Evolutionary conservation across 768 basidiomycete genomes (phyloP), one percentile per base, ranked within the genome.

Genomic region (Dentipellis fragilis): DNA sequence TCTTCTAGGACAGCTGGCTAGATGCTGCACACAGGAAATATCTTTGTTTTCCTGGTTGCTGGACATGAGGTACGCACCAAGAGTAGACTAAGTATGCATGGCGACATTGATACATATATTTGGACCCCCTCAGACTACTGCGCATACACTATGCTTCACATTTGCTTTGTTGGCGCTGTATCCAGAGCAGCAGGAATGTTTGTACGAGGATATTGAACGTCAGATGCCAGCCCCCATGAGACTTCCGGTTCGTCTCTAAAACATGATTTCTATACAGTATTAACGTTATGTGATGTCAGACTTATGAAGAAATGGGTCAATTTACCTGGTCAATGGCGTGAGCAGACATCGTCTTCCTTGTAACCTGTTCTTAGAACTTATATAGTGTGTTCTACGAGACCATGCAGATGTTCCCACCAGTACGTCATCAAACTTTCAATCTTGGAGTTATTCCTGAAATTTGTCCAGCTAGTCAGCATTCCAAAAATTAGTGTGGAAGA

Each of bases 311-410:
- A 36, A 63, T 64, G 63, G 22, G 23, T 17, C 50, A 12, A 38
- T 58, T 63, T 34, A 61, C 62, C 10, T 37, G 56, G 22, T 55
- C 59, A 2, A 42, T 63, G 38, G 63, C 62, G 63, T 64, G 35
- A 48, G 46, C 50, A 23, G 17, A 38, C 12, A 10, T 59, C 21
- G 9, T 22, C 23, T 14, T n/a, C 3, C 39, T 34, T 23, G n/a
- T 2, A 19, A 11, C n/a, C n/a, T n/a, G n/a, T 49, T 37, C 36
- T 56, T 21, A 58, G 37, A 3, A 8, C 2, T 1, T 34, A 16
- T 1, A 21, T 39, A 79, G 78, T n/a, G 76, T 77, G 1, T 74
- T 76, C 54, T 68, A 79, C 56, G 79, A 81, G 63, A 76, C 78
- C 1, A 63, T 79, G 19, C 70, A 78, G 21, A 58, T 80, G 65